Conservation (phyloP, 2,329 filamentous ascomycete species). For the Neonectria sp. region DNA sequence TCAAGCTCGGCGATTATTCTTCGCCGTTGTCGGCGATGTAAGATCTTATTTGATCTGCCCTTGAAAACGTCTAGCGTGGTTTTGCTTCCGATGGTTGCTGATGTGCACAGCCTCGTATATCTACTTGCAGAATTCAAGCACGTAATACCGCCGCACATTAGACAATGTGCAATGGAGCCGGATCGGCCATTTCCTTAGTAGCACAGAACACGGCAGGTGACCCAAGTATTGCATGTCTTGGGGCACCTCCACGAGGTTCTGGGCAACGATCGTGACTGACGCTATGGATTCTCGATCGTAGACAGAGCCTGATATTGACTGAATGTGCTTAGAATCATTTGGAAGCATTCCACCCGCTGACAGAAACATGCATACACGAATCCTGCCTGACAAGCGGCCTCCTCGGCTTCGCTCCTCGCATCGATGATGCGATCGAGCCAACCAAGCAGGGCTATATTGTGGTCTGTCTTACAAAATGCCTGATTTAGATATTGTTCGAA, state of each 20-base stretch:
- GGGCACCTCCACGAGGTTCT: background rate
- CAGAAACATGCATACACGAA: background rate
- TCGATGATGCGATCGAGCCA: background rate
- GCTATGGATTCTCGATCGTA: background rate
- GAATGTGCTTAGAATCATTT: background rate
- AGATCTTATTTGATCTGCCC: background rate
- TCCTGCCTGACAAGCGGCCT: no score
- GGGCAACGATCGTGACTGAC: background rate
- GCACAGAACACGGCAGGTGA: background rate
- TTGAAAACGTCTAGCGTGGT: background rate
- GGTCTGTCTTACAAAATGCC: background rate
- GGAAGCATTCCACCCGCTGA: background rate
- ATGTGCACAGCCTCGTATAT: background rate
- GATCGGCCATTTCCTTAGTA: background rate
- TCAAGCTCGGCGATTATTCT: background rate
- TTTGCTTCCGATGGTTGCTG: background rate
- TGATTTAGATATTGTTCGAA: background rate
- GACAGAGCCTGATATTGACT: slow-evolving; percentile 1
- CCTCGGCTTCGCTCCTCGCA: background rate
- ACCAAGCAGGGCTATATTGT: background rate
- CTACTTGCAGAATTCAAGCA: background rate
- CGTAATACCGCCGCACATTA: background rate
- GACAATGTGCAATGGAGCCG: background rate
- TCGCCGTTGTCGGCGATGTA: background rate
- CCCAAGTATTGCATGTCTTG: background rate